These are phyloP conservation scores for Kwoniella sp. DNA, from an alignment of 768 basidiomycete genomes.

Conservation along the genomic window DNA sequence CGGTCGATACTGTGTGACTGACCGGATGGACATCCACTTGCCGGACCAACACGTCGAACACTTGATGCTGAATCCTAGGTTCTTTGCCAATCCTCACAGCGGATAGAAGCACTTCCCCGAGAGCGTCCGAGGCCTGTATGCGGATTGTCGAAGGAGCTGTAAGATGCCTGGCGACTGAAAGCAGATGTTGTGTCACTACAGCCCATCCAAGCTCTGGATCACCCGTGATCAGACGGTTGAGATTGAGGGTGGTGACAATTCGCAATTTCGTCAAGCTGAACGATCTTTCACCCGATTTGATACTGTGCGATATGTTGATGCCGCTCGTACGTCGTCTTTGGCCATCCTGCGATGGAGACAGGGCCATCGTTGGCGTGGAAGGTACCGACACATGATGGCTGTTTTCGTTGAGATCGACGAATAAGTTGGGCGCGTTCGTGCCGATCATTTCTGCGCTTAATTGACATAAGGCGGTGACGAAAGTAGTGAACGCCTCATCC, in stretches of 20 bases:
- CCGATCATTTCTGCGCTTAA: slow-evolving; percentile 91
- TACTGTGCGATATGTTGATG: slow-evolving; percentile 76
- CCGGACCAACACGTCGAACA: slow-evolving; percentile 79
- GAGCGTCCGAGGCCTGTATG: slow-evolving; percentile 80
- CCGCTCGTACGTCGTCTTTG: slow-evolving; percentile 76
- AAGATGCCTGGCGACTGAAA: slow-evolving; percentile 71
- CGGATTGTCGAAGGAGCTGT: slow-evolving; percentile 74
- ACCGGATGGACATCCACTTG: slow-evolving; percentile 65
- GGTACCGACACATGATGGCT: slow-evolving; percentile 21
- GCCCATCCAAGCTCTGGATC: slow-evolving; percentile 83
- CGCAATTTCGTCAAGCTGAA: slow-evolving; percentile 90
- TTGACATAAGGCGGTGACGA: slow-evolving; percentile 76
- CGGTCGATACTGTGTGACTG: slow-evolving; percentile 60
- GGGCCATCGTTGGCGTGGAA: slow-evolving; percentile 18
- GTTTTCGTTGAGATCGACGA: slow-evolving; percentile 13
- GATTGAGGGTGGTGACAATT: slow-evolving; percentile 75
- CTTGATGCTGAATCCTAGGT: slow-evolving; percentile 70
- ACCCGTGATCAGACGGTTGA: slow-evolving; percentile 82
- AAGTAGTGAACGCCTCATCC: slow-evolving; percentile 77
- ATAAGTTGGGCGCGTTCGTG: slow-evolving; percentile 62
- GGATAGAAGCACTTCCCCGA: slow-evolving; percentile 78
- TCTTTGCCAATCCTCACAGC: slow-evolving; percentile 58
- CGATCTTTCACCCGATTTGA: slow-evolving; percentile 75
- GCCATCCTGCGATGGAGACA: slow-evolving; percentile 27
- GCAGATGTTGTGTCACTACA: slow-evolving; percentile 74